phyloP scores from a whole-genome alignment of 345 rosid genomes.

The Syzygium oleosum region DNA sequence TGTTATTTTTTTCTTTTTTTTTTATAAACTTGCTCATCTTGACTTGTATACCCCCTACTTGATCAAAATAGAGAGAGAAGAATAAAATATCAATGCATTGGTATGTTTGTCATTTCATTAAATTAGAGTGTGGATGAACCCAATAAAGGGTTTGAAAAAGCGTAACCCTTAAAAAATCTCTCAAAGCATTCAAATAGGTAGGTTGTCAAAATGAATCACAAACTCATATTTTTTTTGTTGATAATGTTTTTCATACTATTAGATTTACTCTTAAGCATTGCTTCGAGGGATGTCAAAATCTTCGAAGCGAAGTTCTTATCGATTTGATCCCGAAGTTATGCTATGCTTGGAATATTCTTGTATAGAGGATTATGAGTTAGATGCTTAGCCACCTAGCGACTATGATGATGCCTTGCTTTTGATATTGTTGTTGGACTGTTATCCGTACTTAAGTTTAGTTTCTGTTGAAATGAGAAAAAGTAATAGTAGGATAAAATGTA shows the following conservation, averaged over 20 bases:
- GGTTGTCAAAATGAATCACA: neutral
- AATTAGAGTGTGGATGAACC: neutral
- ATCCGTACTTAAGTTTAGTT: neutral
- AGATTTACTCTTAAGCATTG: neutral
- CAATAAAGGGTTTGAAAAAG: neutral
- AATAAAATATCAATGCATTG: neutral
- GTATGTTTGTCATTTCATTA: too few relatives aligned
- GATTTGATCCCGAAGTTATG: neutral
- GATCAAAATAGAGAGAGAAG: neutral
- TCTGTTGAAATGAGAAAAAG: neutral
- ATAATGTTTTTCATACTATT: neutral
- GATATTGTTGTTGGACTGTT: neutral
- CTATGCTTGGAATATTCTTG: neutral
- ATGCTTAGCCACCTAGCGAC: neutral
- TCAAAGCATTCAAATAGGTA: neutral
- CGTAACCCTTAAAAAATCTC: accelerated
- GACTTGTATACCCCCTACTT: neutral
- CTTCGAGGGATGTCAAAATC: neutral
- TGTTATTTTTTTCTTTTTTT: too few relatives aligned
- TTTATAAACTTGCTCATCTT: neutral
- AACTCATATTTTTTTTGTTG: neutral
- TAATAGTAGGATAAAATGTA: neutral
- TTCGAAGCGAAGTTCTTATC: neutral
- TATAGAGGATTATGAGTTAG: neutral
- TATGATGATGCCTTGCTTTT: neutral